Base-by-base conservation (phyloP, 2,329 filamentous ascomycete genomes). In the Calycina marina region DNA sequence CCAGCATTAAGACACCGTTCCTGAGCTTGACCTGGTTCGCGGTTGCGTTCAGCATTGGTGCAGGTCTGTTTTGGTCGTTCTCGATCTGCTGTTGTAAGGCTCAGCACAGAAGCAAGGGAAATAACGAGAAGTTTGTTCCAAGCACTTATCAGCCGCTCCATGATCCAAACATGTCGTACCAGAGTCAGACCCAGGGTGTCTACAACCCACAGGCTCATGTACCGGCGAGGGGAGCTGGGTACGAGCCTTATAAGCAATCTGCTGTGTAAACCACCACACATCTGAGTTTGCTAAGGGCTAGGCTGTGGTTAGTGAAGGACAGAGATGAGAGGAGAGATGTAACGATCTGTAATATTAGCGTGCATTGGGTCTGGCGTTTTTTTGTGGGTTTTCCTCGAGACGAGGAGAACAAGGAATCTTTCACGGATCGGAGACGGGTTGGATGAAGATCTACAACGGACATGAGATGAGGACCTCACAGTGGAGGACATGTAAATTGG, bases 11-110 rank as follows among this genome's bases (percentile, higher is more conserved):
- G 59, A 69, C 55, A 17, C 61, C 64, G 37, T 88, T 80, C 60
- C 72, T 90, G 34, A 67, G 67, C 20, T 60, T 74, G 13, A 71
- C 79, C 47, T 94, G 86, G 83, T 63, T 96, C 38, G 77, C 76
- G 26, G 77, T 77, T 24, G 80, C 71, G 16, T 85, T 92, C 52
- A 77, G 78, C 40, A 53, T 90, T 18, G 81, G 57, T 25, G 77
- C 79, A 5, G 72, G 71, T 42, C 59, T 93, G 52, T 94, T 96
- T 77, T 96, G 90, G 88, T 61, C 86, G 51, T 72, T 92, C 56
- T 83, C 76, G 56, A 70, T 80, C 49, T 96, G 88, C 77, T 96
- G 86, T 72, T 93, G 86, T 66, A 44, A 40, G 2, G 14, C 42
- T 10, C 37, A 46, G 15, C 36, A 41, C 31, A 29, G 35, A 9